phyloP scores from a whole-genome alignment of 2,329 filamentous ascomycete species.

The Byssoonygena ceratinophila region DNA sequence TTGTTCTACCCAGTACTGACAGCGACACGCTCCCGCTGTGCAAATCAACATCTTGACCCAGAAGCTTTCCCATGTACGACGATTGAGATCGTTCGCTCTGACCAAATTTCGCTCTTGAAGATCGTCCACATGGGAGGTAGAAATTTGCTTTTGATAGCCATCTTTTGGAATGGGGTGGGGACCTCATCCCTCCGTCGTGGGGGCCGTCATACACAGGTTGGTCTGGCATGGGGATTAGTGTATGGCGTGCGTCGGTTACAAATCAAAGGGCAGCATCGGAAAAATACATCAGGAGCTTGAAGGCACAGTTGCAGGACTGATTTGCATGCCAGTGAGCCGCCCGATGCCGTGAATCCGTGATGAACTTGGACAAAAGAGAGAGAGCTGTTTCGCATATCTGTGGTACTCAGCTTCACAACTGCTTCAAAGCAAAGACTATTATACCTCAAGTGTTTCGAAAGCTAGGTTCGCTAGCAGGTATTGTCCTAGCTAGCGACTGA shows the following conservation, averaged over 20 bases:
- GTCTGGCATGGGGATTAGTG: neutral
- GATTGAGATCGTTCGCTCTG: no score
- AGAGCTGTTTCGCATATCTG: no score
- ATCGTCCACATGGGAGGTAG: neutral
- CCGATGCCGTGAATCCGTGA: neutral
- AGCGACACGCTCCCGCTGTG: neutral
- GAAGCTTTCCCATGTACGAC: constrained; percentile 1
- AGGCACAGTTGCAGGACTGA: neutral
- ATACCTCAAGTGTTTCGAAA: neutral
- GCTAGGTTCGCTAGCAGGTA: neutral
- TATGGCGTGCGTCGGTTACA: neutral
- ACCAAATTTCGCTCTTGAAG: no score
- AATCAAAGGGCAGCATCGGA: no score
- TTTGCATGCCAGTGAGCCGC: neutral
- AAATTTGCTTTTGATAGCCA: no score
- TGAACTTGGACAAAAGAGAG: neutral
- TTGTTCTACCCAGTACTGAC: neutral
- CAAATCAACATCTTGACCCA: neutral
- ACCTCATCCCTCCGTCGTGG: neutral
- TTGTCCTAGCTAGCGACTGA: neutral
- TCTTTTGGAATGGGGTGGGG: neutral
- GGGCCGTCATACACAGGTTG: neutral
- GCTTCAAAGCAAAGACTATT: neutral
- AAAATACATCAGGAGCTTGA: neutral
- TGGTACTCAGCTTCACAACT: neutral